A percentile compares a stretch with the other conserved stretches of the same genome.
These are phyloP conservation scores for Limtongia smithiae DNA, from an alignment of 805 yeast genomes.

Conservation along the genomic window DNA sequence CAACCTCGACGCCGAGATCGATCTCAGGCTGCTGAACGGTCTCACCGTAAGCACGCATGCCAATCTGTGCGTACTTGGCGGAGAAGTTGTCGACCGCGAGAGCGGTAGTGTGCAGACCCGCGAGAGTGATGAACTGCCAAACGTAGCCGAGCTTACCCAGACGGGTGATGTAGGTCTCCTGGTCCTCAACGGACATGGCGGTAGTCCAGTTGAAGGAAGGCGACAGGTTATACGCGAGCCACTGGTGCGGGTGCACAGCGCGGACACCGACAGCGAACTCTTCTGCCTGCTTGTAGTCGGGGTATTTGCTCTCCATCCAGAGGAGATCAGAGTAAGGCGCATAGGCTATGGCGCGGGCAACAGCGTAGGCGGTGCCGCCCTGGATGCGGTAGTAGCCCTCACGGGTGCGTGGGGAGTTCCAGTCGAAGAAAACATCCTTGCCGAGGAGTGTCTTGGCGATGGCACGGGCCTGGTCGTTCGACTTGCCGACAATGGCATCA, in stretches of 20 bases:
- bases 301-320: constrained; percentile 98
- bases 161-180: constrained; percentile 83
- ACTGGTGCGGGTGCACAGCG: constrained; percentile 75
- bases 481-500: constrained; percentile 54
- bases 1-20: constrained; percentile 85
- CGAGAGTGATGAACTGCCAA: constrained; percentile 97
- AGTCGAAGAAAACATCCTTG: constrained; percentile 80
- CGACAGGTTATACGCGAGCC: constrained; percentile 95
- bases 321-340: constrained; percentile 93
- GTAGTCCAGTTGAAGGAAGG: constrained; percentile 98
- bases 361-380: constrained; percentile 97
- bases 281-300: constrained; percentile 88
- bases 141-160: constrained; percentile 86
- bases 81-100: constrained; percentile 85
- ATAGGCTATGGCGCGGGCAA: constrained; percentile 91
- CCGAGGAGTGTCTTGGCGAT: constrained; percentile 75
- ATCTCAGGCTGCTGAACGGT: constrained; percentile 83
- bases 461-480: constrained; percentile 74
- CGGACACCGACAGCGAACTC: constrained; percentile 93
- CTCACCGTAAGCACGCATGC: constrained; percentile 95
- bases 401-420: constrained; percentile 93
- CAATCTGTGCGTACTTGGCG: constrained; percentile 68
- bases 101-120: constrained; percentile 95
- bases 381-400: constrained; percentile 95
- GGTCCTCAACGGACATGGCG: constrained; percentile 84